Evolutionary conservation across 1,284 basidiomycete genomes (phyloP).

Genomic region (Leccinum proliferum): DNA sequence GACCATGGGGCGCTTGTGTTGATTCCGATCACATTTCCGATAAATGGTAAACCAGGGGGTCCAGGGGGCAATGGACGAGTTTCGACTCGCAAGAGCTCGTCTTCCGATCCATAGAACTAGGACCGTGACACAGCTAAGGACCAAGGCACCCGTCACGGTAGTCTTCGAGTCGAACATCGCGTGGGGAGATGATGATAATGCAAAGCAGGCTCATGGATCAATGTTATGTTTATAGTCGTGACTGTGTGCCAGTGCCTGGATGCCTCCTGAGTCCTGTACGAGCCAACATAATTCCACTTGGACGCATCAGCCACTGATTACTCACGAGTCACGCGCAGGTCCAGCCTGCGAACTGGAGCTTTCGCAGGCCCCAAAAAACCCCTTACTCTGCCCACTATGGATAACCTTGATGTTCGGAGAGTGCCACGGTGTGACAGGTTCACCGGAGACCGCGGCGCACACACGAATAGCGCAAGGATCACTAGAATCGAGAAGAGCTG

Average conservation of each 20-base stretch:
- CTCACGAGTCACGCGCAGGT: no score
- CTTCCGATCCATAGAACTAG: not conserved
- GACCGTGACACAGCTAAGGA: not conserved
- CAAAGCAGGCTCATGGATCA: not conserved
- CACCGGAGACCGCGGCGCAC: not conserved
- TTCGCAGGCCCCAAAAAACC: not conserved
- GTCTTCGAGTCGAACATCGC: not conserved
- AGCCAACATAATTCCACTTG: no score
- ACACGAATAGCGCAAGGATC: not conserved
- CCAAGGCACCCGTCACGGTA: not conserved
- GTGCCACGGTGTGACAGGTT: not conserved
- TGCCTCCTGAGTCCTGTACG: no score
- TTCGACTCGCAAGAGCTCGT: not conserved
- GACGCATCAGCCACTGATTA: no score
- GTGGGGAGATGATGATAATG: not conserved
- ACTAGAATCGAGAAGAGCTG: not conserved
- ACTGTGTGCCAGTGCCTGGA: not conserved
- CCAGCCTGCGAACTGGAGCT: not conserved
- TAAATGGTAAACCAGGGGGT: not conserved
- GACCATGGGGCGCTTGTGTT: not conserved
- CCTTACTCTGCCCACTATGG: not conserved
- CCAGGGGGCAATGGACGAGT: not conserved
- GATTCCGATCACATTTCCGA: not conserved
- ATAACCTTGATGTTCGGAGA: not conserved
- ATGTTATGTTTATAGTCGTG: not conserved